Base-by-base conservation (phyloP, 129 eudicot species). In the Logfia minima region DNA sequence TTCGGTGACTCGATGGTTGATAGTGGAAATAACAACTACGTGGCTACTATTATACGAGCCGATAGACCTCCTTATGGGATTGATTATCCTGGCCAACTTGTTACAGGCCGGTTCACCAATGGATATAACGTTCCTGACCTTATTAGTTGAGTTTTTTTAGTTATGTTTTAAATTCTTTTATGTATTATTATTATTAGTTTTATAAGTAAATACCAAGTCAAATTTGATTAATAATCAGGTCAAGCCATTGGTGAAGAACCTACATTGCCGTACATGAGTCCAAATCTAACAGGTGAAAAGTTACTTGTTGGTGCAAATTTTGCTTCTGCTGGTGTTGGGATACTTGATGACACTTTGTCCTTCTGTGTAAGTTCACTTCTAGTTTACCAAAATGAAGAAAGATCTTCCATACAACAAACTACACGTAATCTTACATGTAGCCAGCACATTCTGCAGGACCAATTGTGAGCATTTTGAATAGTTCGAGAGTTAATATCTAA, bases 221-320 rank as follows among this genome's bases (percentile, higher is more conserved):
- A 5, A 22, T 7, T 9, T 6, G n/a, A 29, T 72, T 18, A 28
- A 23, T 66, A 35, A 22, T 59, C 83, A 43, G 92, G 92, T 83
- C 80, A 88, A 41, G 53, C 70, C 26, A 24, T 88, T 28, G 90
- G 89, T 6, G 65, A 83, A 10, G 88, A 81, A 64, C 18, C 88
- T 8, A 78, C 89, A 81, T 72, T 88, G 70, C 90, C 92, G 61
- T 83, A 83, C 86, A 41, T 88, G 75, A 83, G 80, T 68, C 90
- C 88, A 6, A 55, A 21, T 72, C 84, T 88, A 14, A 75, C 35
- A 1, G 92, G 92, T n/a, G 48, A 75, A 56, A 85, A 39, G 14
- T 83, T 88, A 31, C 84, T 85, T 5, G 77, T 85, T 37, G 92
- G 92, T 22, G 92, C 92, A 18, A 88, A 88, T 69, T 88, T 88